phyloP scores from a whole-genome alignment of 2,329 filamentous ascomycete species.

The Furcasterigmium furcatum region DNA sequence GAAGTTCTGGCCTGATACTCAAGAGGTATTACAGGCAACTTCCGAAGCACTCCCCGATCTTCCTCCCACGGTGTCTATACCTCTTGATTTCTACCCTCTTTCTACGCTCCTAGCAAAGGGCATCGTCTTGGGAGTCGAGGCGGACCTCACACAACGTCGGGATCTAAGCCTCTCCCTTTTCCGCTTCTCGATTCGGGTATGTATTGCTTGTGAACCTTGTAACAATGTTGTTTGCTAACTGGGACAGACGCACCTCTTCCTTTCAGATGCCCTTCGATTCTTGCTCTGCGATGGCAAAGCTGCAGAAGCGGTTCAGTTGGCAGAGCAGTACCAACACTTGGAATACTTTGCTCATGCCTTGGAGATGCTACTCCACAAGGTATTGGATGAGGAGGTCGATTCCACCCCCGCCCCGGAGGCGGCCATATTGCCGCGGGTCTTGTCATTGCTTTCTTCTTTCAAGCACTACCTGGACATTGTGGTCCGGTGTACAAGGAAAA shows the following conservation, averaged over 20 bases:
- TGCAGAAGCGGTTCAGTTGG: constrained; percentile 76
- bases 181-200: constrained; percentile 81
- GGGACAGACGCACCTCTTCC: constrained; percentile 79
- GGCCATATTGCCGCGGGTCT: constrained; percentile 60
- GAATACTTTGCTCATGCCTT: constrained; percentile 92
- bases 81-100: constrained; percentile 93
- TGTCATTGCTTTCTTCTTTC: constrained; percentile 67
- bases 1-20: constrained; percentile 84
- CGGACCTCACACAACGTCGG: constrained; percentile 87
- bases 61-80: constrained; percentile 70
- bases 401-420: constrained; percentile 58
- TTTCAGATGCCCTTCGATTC: constrained; percentile 81
- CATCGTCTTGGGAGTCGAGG: constrained; percentile 85
- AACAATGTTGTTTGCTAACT: constrained; percentile 1
- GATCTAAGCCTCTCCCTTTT: constrained; percentile 90
- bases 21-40: constrained; percentile 74
- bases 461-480: constrained; percentile 91
- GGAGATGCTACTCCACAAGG: constrained; percentile 87
- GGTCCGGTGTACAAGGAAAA: constrained; percentile 95
- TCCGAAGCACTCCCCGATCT: constrained; percentile 67
- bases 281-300: constrained; percentile 74
- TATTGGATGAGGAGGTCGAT: constrained; percentile 93
- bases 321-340: constrained; percentile 80
- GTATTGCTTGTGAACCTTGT: constrained; percentile 24
- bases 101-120: constrained; percentile 86